Evolutionary conservation across 805 yeast genomes (phyloP).

Genomic region (Ogataea pilisensis): DNA sequence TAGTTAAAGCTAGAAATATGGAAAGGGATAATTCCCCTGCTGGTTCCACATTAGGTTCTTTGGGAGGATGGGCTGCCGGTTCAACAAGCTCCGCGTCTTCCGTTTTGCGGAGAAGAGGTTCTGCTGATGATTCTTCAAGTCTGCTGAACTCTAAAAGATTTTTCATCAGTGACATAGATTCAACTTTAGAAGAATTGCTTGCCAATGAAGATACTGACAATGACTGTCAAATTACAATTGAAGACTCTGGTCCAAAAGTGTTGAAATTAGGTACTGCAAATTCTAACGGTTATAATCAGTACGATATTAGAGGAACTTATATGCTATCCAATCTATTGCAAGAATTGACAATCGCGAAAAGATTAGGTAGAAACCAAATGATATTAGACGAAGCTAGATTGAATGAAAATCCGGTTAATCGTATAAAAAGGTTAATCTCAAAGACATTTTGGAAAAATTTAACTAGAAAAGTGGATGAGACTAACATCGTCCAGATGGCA

Average conservation of each 20-base stretch:
- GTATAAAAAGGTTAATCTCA: constrained; percentile 68
- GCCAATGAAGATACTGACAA: constrained; percentile 80
- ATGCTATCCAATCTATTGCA: constrained; percentile 83
- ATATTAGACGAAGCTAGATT: constrained; percentile 78
- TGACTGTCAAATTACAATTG: constrained; percentile 80
- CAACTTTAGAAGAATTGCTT: constrained; percentile 64
- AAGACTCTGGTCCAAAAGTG: constrained; percentile 83
- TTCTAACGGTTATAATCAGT: constrained; percentile 73
- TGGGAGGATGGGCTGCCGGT: background rate
- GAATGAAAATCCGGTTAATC: constrained; percentile 80
- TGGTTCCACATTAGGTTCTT: background rate
- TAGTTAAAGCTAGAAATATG: constrained; percentile 13
- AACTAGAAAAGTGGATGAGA: constrained; percentile 64
- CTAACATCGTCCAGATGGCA: constrained; percentile 66
- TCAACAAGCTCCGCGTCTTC: background rate
- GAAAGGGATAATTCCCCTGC: constrained; percentile 8
- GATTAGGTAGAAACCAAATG: constrained; percentile 73
- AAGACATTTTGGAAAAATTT: constrained; percentile 78
- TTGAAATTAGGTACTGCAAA: constrained; percentile 76
- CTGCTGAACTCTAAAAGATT: constrained; percentile 42
- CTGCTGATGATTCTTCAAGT: constrained; percentile 47
- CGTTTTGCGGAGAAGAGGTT: constrained; percentile 41
- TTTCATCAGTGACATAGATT: constrained; percentile 70
- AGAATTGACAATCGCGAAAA: constrained; percentile 82
- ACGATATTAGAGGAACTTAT: constrained; percentile 81